These are phyloP conservation scores for Penicilliopsis zonata DNA, from an alignment of 495 filamentous ascomycete species.

Conservation along the genomic window DNA sequence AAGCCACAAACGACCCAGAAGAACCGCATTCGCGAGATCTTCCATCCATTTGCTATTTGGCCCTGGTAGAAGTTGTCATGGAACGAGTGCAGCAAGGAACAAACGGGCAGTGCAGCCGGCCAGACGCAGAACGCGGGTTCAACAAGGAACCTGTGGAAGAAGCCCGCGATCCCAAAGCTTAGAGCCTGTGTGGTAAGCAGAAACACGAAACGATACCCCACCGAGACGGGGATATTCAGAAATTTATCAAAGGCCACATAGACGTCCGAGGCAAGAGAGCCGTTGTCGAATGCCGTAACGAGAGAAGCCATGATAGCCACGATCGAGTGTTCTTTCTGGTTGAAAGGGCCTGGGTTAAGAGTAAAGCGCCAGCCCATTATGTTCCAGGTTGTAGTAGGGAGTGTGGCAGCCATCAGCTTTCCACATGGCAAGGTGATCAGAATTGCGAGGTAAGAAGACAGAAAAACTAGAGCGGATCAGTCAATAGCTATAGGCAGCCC, in stretches of 20 bases:
- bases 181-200: constrained; percentile 28
- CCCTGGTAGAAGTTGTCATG: constrained; percentile 43
- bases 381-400: constrained; percentile 1
- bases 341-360: constrained; percentile 34
- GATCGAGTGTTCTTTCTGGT: constrained; percentile 37
- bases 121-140: constrained; percentile 50
- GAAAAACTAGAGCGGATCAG: constrained; percentile 1
- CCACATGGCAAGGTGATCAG: constrained; percentile 1
- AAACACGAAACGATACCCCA: constrained; percentile 26
- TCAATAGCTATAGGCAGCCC: background rate
- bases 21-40: constrained; percentile 42
- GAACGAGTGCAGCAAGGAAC: constrained; percentile 49
- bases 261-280: constrained; percentile 45
- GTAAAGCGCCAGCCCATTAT: constrained; percentile 1
- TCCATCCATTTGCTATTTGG: constrained; percentile 45
- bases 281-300: constrained; percentile 16
- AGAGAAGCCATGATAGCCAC: constrained; percentile 39
- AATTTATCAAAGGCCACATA: constrained; percentile 3
- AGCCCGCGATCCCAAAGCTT: constrained; percentile 33
- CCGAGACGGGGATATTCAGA: constrained; percentile 37
- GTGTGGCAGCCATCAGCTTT: background rate
- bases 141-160: constrained; percentile 31
- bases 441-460: constrained; percentile 1
- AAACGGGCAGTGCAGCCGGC: constrained; percentile 43
- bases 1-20: constrained; percentile 39